These are phyloP conservation scores for Mycena rebaudengoi DNA, from an alignment of 768 basidiomycete species.

Conservation along the genomic window DNA sequence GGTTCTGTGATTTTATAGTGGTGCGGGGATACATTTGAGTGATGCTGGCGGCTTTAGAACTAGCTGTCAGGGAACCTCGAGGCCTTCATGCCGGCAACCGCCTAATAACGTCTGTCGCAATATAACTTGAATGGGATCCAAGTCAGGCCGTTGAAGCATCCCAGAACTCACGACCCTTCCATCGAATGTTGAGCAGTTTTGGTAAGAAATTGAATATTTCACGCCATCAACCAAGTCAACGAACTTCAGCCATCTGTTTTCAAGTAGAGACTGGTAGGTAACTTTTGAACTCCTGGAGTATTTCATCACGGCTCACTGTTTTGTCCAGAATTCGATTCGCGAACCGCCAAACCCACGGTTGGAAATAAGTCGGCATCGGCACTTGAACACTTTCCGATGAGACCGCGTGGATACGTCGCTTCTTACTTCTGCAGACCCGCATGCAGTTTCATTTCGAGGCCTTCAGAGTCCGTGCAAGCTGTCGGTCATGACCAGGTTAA, in stretches of 20 bases:
- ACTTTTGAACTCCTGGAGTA: not conserved
- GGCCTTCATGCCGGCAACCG: not conserved
- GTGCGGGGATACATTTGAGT: not conserved
- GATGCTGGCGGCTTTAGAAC: not conserved
- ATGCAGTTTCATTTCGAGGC: not conserved
- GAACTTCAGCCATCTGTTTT: too few relatives aligned
- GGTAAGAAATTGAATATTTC: not conserved
- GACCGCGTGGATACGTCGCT: not conserved
- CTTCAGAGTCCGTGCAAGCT: not conserved
- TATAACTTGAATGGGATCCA: not conserved
- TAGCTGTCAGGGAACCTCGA: not conserved
- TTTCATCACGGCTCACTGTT: too few relatives aligned
- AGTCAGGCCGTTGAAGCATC: not conserved
- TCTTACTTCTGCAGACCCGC: not conserved
- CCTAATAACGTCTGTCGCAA: too few relatives aligned
- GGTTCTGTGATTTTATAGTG: not conserved
- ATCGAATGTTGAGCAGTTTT: not conserved
- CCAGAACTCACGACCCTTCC: not conserved
- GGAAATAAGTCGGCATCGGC: too few relatives aligned
- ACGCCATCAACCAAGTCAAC: too few relatives aligned
- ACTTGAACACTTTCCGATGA: not conserved
- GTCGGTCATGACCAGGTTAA: not conserved
- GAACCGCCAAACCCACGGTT: too few relatives aligned
- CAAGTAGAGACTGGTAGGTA: too few relatives aligned
- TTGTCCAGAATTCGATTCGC: too few relatives aligned